Base-by-base conservation (phyloP, 805 yeast genomes). In the Yarrowia sp. region DNA sequence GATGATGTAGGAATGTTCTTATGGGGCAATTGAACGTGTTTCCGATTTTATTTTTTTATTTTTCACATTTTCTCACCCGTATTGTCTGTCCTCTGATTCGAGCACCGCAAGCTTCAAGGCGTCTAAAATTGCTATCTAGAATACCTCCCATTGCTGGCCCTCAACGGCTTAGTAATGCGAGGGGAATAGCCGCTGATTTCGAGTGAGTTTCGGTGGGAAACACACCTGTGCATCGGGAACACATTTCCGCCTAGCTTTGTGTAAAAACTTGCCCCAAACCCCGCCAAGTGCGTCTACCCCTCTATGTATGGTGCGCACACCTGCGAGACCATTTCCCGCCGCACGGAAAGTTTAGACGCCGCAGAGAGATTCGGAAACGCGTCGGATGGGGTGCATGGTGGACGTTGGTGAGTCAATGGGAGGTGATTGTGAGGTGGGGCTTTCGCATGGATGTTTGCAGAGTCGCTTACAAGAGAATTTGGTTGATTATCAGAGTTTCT, bases 291-390 rank as follows among this genome's bases (percentile, higher is more conserved):
- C 41, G 13, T 8, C 15, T 33, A 17, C 41, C 41, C 55, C 41
- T 33, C 53, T 22, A 22, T 22, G n/a, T n/a, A n/a, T n/a, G n/a
- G n/a, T n/a, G n/a, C n/a, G n/a, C n/a, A 22, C 28, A 22, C 28
- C 28, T 22, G 28, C 28, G 28, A 22, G 28, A 22, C 28, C 28
- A 22, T 22, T 22, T 48, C 58, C 58, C 58, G 58, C 58, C 58
- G 58, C 58, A 51, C 43, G 58, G 58, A 36, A 51, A 22, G 14
- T 51, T 10, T 51, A 36, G 22, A 35, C 58, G 58, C 58, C 58
- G 58, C 58, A 51, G 44, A 9, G 55, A 17, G 15, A 6, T 13
- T 15, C 39, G 39, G 31, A n/a, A 14, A 13, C 22, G 11, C 14
- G 17, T 14, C 48, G 48, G 48, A 11, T 35, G 38, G 28, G 28